Base-by-base conservation (phyloP, 2,329 filamentous ascomycete genomes). In the Rutstroemia sp. region DNA sequence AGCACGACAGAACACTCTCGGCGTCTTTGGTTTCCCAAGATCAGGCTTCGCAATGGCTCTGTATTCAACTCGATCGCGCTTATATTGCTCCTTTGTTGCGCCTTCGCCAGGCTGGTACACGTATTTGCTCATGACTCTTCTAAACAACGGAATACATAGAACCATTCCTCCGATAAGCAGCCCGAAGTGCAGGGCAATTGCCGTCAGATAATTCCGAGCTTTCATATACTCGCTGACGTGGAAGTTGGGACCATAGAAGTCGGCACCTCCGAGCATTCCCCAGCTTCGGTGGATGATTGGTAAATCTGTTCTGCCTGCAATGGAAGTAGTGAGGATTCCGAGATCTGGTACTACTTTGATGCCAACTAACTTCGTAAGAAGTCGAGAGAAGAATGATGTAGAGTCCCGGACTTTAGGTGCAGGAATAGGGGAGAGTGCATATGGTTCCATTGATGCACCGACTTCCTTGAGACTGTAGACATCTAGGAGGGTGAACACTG, bases 31-130 rank as follows among this genome's bases (percentile, higher is more conserved):
- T 21, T 70, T 71, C 56, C 69, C 58, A 54, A 71, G 54, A 62
- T 88, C 84, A 0, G 85, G 82, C n/a, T 73, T 76, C 1, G 80
- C 88, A 19, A 88, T 74, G 4, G 78, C 85, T 12, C 81, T 77
- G 65, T 82, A 87, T 67, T 86, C 81, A 27, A 88, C 70, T 54
- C 78, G 76, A 51, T 89, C 81, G 38, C 78, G 78, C 63, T 75
- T 77, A 48, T 77, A 75, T 23, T 75, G 70, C 64, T 87, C 80
- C 27, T 70, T 72, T 17, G 71, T 70, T 2, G 77, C 73, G 1
- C 83, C 83, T 48, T 82, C 69, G 10, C 83, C 83, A 0, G 82
- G 82, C 61, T 78, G 73, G 57, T 70, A 74, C 4, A 81, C 73
- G 40, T 73, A 70, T 39, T 66, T 72, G 56, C 71, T 75, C 4